These are phyloP conservation scores for Oldenlandia corymbosa DNA, from an alignment of 257 asterid species.

Conservation along the genomic window DNA sequence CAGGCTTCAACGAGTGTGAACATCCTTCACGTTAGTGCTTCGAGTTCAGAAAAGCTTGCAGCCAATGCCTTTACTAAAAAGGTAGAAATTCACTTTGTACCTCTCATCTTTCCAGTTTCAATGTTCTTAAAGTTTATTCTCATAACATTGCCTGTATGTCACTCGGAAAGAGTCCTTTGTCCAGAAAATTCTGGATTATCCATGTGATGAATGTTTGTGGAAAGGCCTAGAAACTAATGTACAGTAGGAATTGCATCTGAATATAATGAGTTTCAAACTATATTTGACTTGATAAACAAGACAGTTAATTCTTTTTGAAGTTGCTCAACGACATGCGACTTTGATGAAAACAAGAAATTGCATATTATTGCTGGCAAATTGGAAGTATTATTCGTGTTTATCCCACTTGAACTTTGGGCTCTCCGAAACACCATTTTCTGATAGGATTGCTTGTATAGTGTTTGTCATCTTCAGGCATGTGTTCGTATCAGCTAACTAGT, in stretches of 20 bases:
- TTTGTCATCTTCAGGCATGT: neutral
- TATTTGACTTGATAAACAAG: neutral
- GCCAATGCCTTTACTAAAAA: slow-evolving; percentile 53
- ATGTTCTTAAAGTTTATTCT: neutral
- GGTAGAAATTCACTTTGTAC: slow-evolving; percentile 38
- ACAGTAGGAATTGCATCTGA: too few relatives aligned
- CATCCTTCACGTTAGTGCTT: slow-evolving; percentile 25
- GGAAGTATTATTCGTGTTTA: neutral
- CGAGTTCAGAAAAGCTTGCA: slow-evolving; percentile 41
- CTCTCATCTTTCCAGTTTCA: slow-evolving; percentile 1
- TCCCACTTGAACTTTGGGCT: neutral
- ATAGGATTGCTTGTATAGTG: neutral
- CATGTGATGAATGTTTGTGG: neutral
- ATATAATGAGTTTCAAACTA: neutral
- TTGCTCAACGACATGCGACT: neutral
- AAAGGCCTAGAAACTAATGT: neutral
- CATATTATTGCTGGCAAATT: neutral
- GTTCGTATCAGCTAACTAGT: too few relatives aligned
- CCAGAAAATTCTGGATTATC: neutral
- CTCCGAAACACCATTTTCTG: neutral
- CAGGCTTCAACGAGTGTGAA: slow-evolving; percentile 38
- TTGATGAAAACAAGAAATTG: neutral
- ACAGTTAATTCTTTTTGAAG: neutral
- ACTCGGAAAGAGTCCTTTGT: neutral
- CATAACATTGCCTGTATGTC: neutral